A percentile compares a stretch with the other conserved stretches of the same genome.
phyloP scores from a whole-genome alignment of 257 asterid species.

The Solanum ossicruentum region DNA sequence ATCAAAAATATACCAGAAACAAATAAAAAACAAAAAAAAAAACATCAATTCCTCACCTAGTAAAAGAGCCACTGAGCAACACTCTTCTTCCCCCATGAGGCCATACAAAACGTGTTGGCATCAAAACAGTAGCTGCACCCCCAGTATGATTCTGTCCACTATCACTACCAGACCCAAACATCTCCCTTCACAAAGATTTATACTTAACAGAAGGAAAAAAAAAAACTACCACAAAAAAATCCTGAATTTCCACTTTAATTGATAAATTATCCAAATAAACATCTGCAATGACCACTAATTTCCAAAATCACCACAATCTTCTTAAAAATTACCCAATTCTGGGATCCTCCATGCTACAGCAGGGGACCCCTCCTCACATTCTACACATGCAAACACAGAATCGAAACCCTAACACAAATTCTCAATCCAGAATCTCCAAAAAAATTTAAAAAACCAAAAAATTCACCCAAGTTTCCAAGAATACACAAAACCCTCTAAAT shows the following conservation, averaged over 20 bases:
- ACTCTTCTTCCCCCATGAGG: conserved; percentile 67
- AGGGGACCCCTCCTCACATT: conserved; percentile 20
- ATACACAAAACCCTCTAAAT: neutral
- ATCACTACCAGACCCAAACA: conserved; percentile 30
- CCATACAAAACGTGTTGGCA: conserved; percentile 64
- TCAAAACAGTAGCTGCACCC: conserved; percentile 18
- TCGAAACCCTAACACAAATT: conserved; percentile 6
- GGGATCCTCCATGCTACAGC: conserved; percentile 27
- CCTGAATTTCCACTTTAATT: neutral
- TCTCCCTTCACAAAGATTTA: conserved; percentile 11
- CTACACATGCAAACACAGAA: conserved; percentile 13
- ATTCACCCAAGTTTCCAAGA: neutral
- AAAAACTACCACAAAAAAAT: neutral
- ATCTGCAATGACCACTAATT: neutral
- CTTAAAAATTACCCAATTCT: neutral
- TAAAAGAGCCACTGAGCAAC: conserved; percentile 53
- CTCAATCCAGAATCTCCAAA: neutral
- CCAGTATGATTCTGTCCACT: conserved; percentile 19
- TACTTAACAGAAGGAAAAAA: neutral
- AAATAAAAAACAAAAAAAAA: neutral
- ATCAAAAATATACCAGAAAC: neutral
- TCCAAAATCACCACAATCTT: neutral
- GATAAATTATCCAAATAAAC: neutral
- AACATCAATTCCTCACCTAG: conserved; percentile 31
- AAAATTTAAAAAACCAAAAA: neutral